Evolutionary conservation across 2,329 filamentous ascomycete species (phyloP).

Genomic region (Colletotrichum agaves): DNA sequence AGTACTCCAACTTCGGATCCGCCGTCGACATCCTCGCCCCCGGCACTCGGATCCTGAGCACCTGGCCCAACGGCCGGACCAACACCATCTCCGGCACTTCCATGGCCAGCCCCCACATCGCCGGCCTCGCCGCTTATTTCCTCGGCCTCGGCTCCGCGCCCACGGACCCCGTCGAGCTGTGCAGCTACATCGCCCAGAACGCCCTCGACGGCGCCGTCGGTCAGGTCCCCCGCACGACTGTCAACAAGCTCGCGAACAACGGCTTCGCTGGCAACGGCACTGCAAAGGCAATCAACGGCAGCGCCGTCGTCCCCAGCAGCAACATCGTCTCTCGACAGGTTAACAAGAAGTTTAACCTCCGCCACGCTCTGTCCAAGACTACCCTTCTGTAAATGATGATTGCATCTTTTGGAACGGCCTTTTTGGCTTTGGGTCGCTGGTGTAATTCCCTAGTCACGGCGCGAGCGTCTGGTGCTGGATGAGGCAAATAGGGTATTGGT

Average conservation of each 20-base stretch:
- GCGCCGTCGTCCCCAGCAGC: background rate
- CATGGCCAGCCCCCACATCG: slow-evolving; percentile 40
- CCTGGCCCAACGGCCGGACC: slow-evolving; percentile 54
- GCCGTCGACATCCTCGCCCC: slow-evolving; percentile 64
- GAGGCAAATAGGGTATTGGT: background rate
- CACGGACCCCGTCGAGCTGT: slow-evolving; percentile 48
- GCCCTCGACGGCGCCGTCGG: slow-evolving; percentile 52
- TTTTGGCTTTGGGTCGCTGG: background rate
- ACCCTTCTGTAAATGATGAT: slow-evolving; percentile 1
- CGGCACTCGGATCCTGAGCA: slow-evolving; percentile 57
- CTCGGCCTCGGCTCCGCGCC: slow-evolving; percentile 56
- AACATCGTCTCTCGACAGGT: slow-evolving; percentile 11
- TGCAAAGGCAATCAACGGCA: slow-evolving; percentile 17
- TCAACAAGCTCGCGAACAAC: slow-evolving; percentile 50
- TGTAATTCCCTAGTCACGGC: background rate
- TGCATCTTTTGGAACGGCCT: background rate
- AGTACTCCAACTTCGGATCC: slow-evolving; percentile 64
- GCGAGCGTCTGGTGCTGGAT: background rate
- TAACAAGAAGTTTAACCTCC: slow-evolving; percentile 25
- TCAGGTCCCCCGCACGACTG: slow-evolving; percentile 47
- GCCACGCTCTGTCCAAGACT: background rate
- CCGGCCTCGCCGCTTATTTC: slow-evolving; percentile 43
- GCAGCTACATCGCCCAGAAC: slow-evolving; percentile 53
- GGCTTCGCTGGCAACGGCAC: slow-evolving; percentile 36
- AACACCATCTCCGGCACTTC: slow-evolving; percentile 38